These are phyloP conservation scores for Bullera alba DNA, from an alignment of 768 basidiomycete genomes.

Conservation along the genomic window DNA sequence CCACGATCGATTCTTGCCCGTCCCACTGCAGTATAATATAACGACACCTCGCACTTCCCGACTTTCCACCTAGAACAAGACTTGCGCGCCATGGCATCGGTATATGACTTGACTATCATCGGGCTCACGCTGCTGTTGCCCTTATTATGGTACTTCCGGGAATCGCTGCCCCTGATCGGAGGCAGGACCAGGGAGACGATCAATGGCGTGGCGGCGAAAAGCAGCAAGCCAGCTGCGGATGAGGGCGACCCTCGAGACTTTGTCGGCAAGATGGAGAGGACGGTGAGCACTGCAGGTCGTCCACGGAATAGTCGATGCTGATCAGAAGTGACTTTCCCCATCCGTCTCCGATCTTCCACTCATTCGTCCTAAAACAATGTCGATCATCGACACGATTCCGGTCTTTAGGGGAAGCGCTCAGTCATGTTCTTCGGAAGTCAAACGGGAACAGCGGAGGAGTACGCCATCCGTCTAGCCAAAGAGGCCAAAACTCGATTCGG, in stretches of 20 bases:
- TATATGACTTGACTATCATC: constrained; percentile 45
- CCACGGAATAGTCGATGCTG: neutral
- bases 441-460: constrained; percentile 97
- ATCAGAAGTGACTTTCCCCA: neutral
- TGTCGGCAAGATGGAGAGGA: constrained; percentile 85
- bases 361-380: neutral
- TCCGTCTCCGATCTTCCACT: neutral
- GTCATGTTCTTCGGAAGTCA: constrained; percentile 97
- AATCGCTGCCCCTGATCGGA: constrained; percentile 40
- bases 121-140: constrained; percentile 50
- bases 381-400: neutral
- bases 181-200: constrained; percentile 12
- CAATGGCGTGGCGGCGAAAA: constrained; percentile 3
- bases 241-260: constrained; percentile 89
- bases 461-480: constrained; percentile 89
- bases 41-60: too few species aligned
- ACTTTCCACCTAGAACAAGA: neutral
- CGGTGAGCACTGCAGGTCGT: constrained; percentile 55
- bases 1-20: too few species aligned
- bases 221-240: constrained; percentile 45
- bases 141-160: constrained; percentile 33
- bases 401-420: constrained; percentile 9
- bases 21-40: too few species aligned
- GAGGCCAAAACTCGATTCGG: constrained; percentile 96
- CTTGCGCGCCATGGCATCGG: constrained; percentile 32